phyloP scores from a whole-genome alignment of 23 red algal genomes.

The Gracilaria vermiculophylla region DNA sequence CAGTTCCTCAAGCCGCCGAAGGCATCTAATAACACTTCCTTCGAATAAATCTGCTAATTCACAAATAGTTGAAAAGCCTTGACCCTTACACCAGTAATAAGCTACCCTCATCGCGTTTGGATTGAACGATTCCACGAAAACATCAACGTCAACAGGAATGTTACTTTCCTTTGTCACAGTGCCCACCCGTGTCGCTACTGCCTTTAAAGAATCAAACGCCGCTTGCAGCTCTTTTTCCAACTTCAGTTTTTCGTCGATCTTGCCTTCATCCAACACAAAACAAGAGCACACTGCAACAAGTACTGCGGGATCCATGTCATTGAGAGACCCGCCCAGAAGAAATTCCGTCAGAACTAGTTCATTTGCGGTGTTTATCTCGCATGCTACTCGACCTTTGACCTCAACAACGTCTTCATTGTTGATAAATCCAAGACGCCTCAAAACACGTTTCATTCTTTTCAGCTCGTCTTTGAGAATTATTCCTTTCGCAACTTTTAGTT shows the following conservation, averaged over 20 bases:
- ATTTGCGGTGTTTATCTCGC: conserved; percentile 93
- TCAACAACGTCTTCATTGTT: conserved; percentile 76
- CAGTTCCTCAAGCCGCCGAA: conserved; percentile 95
- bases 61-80: conserved; percentile 73
- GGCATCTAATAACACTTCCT: conserved; percentile 94
- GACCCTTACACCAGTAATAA: conserved; percentile 88
- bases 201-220: conserved; percentile 62
- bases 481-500: conserved; percentile 80
- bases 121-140: conserved; percentile 76
- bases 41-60: conserved; percentile 77
- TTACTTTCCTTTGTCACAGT: conserved; percentile 81
- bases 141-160: conserved; percentile 74
- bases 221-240: conserved; percentile 54
- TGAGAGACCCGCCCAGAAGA: conserved; percentile 80
- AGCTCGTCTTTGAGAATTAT: conserved; percentile 82
- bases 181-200: conserved; percentile 62
- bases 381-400: conserved; percentile 96
- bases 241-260: conserved; percentile 70
- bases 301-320: conserved; percentile 63
- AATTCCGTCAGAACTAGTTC: conserved; percentile 86
- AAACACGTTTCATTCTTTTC: conserved; percentile 81
- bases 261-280: conserved; percentile 96
- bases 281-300: conserved; percentile 85
- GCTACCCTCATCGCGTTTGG: conserved; percentile 81
- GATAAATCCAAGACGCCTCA: conserved; percentile 77